Conservation (phyloP, 305 asterid genomes). For the Salvia sclarea region DNA sequence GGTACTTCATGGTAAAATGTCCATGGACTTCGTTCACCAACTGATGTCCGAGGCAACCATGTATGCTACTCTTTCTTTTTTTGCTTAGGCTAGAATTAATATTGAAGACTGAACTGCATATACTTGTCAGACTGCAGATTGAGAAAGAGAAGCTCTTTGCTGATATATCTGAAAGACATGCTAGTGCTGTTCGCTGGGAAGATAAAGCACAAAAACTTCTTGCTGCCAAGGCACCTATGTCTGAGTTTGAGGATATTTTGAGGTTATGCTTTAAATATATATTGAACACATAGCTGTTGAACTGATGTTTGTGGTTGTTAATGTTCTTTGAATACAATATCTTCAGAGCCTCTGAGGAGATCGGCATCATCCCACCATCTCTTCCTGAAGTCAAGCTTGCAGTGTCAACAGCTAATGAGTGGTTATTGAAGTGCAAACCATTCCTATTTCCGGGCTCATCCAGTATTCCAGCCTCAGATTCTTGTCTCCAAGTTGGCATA, state of each 20-base stretch:
- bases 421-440: constrained; percentile 70
- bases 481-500: constrained; percentile 50
- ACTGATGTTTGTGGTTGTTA: constrained; percentile 33
- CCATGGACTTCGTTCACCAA: constrained; percentile 63
- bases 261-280: constrained; percentile 50
- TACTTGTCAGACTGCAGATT: constrained; percentile 72
- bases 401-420: constrained; percentile 65
- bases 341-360: constrained; percentile 71
- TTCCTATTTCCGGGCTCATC: constrained; percentile 51
- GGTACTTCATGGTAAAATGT: constrained; percentile 64
- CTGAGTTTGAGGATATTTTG: constrained; percentile 70
- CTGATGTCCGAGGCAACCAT: constrained; percentile 62
- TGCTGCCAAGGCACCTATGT: constrained; percentile 52
- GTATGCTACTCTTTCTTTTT: constrained; percentile 51
- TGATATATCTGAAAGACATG: constrained; percentile 54
- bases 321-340: constrained; percentile 27
- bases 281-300: constrained; percentile 21
- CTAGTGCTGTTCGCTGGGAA: constrained; percentile 62
- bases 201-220: constrained; percentile 66
- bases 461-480: constrained; percentile 41
- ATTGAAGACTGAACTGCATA: constrained; percentile 39
- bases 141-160: constrained; percentile 73
- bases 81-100: constrained; percentile 23
- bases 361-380: constrained; percentile 69
- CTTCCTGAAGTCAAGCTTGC: constrained; percentile 67